These are phyloP conservation scores for Trypanosoma brucei DNA, from an alignment of 208 protist genomes.

Conservation along the genomic window DNA sequence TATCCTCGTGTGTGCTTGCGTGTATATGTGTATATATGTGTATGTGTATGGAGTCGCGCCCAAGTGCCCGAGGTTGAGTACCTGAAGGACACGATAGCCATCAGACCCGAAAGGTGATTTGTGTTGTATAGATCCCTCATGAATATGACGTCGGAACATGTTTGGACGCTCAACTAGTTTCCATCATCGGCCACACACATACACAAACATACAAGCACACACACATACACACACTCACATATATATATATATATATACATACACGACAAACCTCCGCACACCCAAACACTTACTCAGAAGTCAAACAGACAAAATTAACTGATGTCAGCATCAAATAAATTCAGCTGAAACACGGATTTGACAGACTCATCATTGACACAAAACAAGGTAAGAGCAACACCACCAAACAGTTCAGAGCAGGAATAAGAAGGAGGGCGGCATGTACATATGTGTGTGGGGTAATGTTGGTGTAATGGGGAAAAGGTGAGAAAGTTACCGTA, in stretches of 20 bases:
- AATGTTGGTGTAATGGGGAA: background rate
- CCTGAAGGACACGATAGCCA: background rate
- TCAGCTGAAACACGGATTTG: constrained; percentile 55
- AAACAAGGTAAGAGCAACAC: background rate
- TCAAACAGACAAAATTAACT: constrained; percentile 27
- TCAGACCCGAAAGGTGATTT: constrained; percentile 17
- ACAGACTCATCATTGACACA: constrained; percentile 35
- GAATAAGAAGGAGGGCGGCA: background rate
- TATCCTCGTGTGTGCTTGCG: too few species aligned
- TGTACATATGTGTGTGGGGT: background rate
- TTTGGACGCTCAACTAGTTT: constrained; percentile 11
- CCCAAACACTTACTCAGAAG: constrained; percentile 17
- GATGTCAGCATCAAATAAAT: constrained; percentile 24
- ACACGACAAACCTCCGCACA: constrained; percentile 14
- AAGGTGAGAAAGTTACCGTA: background rate
- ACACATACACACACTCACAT: too few species aligned
- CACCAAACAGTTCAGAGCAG: too few species aligned
- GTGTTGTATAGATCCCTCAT: constrained; percentile 6
- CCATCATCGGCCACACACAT: constrained; percentile 2
- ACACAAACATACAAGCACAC: background rate
- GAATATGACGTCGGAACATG: background rate
- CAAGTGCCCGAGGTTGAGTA: too few species aligned
- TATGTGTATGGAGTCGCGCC: too few species aligned
- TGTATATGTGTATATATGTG: too few species aligned
- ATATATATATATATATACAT: too few species aligned